Evolutionary conservation across 2,329 filamentous ascomycete genomes (phyloP), one percentile per base, ranked within the genome.

Genomic region (Colletotrichum aenigma): DNA sequence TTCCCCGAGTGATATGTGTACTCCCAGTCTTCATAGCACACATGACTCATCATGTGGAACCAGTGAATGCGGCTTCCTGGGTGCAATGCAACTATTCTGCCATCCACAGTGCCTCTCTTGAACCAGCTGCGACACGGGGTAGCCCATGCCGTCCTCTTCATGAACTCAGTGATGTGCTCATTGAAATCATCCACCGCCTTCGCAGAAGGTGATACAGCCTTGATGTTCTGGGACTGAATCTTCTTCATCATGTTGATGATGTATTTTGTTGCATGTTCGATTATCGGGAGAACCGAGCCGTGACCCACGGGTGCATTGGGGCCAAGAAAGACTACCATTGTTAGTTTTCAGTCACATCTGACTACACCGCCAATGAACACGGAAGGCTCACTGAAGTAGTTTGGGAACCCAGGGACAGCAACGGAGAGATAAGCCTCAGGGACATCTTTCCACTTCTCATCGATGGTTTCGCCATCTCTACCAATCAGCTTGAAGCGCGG

Each of bases 331-430:
- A 58, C 55, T 52, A 7, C 6, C 6, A 24, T 13, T 13, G n/a
- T 52, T 48, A 48, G 43, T 7, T 0, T n/a, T 48, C 43, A 7
- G 10, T 52, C n/a, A 13, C 1, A 13, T 7, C 0, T 21, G 6
- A 52, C 6, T 48, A 13, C 7, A 52, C 10, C 1, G 10, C n/a
- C n/a, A 52, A 52, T 24, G n/a, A 2, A 7, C 6, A 6, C 43
- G 43, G 4, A 52, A 21, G 6, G n/a, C 43, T 52, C 10, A 52
- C 43, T 13, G 7, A 58, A 58, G 55, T 58, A 58, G 0, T 58
- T 58, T 16, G 55, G 55, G 55, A 58, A 58, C 10, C 55, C 55
- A 16, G 55, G 55, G 1, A 28, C 55, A 12, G 55, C 55, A 24
- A 58, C 26, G 15, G 21, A 24, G 55, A 58, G 55, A 28, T 58